Percentiles rank a stretch among this genome's conserved stretches.
Conservation (phyloP, 1,284 basidiomycete species). For the Vanrija sp. region DNA sequence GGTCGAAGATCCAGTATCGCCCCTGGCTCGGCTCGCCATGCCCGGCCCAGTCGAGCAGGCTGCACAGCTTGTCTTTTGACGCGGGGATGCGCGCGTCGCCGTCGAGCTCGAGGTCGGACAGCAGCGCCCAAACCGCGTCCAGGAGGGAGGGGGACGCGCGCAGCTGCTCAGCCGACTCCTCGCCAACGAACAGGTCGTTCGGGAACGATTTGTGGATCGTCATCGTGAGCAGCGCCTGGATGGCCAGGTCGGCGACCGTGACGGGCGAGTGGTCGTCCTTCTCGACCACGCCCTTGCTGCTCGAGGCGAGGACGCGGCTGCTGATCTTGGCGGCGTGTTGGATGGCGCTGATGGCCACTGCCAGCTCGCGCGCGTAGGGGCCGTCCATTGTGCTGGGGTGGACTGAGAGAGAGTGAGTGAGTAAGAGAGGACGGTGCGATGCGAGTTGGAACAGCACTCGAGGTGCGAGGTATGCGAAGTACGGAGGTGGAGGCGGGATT, state of each 20-base stretch:
- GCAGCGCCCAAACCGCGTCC: not conserved
- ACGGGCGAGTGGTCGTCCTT: conserved; percentile 1
- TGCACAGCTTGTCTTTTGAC: not conserved
- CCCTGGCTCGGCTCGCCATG: not conserved
- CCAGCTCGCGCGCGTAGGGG: not conserved
- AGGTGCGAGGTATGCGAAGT: no score
- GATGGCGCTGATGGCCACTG: not conserved
- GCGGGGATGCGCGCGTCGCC: not conserved
- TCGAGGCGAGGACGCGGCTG: not conserved
- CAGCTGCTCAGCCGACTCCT: not conserved
- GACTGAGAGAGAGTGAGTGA: no score
- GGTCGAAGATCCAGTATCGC: not conserved
- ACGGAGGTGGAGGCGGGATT: no score
- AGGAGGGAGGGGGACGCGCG: not conserved
- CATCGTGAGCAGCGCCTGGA: conserved; percentile 1
- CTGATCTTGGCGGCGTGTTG: not conserved
- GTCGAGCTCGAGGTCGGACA: not conserved
- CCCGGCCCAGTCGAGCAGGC: not conserved
- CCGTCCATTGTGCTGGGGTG: not conserved
- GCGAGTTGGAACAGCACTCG: no score
- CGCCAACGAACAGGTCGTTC: not conserved
- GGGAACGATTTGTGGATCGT: not conserved
- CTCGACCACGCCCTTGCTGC: conserved; percentile 1
- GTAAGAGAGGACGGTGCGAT: no score
- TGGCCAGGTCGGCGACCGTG: not conserved